phyloP scores from a whole-genome alignment of 73 alveolate genomes.

The Durusdinium trenchii region DNA sequence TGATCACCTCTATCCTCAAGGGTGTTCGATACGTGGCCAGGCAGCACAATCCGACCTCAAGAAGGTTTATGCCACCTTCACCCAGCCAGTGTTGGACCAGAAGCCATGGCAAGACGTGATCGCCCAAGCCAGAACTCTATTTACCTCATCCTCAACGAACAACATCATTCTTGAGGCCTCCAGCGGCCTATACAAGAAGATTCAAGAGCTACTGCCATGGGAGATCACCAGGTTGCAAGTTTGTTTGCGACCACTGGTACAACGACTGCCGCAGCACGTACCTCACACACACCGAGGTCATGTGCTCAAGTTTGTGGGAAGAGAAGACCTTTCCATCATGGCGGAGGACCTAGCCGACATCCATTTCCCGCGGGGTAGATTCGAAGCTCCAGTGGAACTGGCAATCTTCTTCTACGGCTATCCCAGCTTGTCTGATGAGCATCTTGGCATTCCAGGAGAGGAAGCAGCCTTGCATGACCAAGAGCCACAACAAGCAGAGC shows the following conservation, averaged over 20 bases:
- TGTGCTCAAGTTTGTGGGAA: not conserved
- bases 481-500: not conserved
- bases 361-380: not conserved
- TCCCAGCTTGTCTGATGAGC: not conserved
- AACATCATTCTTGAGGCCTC: too few species aligned
- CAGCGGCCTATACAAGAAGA: not conserved
- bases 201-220: not conserved
- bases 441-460: not conserved
- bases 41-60: too few species aligned
- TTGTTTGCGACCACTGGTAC: not conserved
- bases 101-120: too few species aligned
- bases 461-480: too few species aligned
- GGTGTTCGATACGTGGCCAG: too few species aligned
- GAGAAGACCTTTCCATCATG: not conserved
- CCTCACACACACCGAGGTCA: not conserved
- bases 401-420: not conserved
- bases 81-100: too few species aligned
- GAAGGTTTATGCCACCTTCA: too few species aligned
- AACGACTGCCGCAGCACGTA: not conserved
- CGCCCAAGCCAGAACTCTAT: too few species aligned
- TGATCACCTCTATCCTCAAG: too few species aligned
- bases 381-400: not conserved
- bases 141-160: too few species aligned
- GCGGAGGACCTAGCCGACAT: not conserved
- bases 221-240: not conserved